Evolutionary conservation across 768 basidiomycete genomes (phyloP).

Genomic region (Paxillus ammoniavirescens): DNA sequence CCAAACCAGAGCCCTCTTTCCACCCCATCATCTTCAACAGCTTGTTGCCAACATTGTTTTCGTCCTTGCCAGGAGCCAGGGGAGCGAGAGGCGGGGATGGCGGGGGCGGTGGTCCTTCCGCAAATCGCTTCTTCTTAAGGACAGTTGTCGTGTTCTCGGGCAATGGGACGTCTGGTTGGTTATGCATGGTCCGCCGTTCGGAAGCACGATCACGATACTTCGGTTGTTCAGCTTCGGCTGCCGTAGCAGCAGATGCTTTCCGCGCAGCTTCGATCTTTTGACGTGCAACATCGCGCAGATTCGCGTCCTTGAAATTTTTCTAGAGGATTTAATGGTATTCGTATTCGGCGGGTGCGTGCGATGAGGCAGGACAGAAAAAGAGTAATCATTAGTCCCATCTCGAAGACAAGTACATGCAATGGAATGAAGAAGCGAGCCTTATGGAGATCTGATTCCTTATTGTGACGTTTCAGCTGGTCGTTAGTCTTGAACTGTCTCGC

Average conservation of each 20-base stretch:
- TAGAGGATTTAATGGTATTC: constrained; percentile 34
- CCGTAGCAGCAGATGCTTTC: constrained; percentile 29
- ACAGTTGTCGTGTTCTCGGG: constrained; percentile 43
- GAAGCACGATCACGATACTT: constrained; percentile 96
- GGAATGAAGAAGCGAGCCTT: constrained; percentile 66
- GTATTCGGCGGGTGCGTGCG: constrained; percentile 3
- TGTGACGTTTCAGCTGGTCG: constrained; percentile 86
- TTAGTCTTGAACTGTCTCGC: constrained; percentile 88
- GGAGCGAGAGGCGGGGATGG: constrained; percentile 61
- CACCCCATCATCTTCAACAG: constrained; percentile 98
- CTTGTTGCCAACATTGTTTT: constrained; percentile 87
- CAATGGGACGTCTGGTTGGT: constrained; percentile 84
- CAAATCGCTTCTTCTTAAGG: constrained; percentile 40
- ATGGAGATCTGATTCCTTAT: constrained; percentile 91
- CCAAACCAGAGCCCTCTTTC: constrained; percentile 87
- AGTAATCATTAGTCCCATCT: constrained; percentile 31
- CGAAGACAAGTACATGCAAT: constrained; percentile 18
- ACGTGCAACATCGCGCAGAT: constrained; percentile 69
- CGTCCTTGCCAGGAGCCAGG: constrained; percentile 74
- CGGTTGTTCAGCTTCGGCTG: constrained; percentile 48
- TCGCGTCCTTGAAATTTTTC: constrained; percentile 83
- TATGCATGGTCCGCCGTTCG: constrained; percentile 86
- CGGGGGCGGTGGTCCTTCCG: constrained; percentile 60
- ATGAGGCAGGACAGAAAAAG: constrained; percentile 13
- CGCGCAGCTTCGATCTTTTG: constrained; percentile 56